Conservation (phyloP, 2,329 filamentous ascomycete genomes). For the Colletotrichum tropicicola region DNA sequence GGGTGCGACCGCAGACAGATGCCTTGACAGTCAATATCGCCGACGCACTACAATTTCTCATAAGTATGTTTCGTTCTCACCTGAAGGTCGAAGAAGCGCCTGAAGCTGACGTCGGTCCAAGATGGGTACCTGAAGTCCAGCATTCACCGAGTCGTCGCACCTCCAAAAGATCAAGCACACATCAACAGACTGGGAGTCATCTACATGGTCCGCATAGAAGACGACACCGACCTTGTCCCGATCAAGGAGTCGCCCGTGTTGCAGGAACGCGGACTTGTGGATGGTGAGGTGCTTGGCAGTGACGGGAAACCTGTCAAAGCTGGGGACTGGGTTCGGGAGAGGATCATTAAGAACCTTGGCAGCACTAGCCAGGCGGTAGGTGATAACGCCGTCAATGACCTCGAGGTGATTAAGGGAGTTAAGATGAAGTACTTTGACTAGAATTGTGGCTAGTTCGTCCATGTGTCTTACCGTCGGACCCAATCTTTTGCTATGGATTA, state of each 20-base stretch:
- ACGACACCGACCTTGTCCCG: constrained; percentile 38
- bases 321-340: constrained; percentile 40
- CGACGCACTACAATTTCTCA: constrained; percentile 55
- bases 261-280: constrained; percentile 38
- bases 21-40: constrained; percentile 59
- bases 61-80: constrained; percentile 36
- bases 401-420: constrained; percentile 29
- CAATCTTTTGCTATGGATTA: too few relatives aligned
- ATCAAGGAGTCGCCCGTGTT: constrained; percentile 41
- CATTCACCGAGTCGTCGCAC: constrained; percentile 43
- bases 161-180: constrained; percentile 44
- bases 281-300: constrained; percentile 26
- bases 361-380: constrained; percentile 13
- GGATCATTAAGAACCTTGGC: constrained; percentile 35
- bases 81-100: too few relatives aligned
- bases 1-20: constrained; percentile 37
- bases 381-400: constrained; percentile 27
- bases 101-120: not conserved
- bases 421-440: constrained; percentile 29
- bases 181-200: constrained; percentile 53
- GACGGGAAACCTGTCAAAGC: constrained; percentile 37
- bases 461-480: too few relatives aligned
- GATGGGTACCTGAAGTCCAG: constrained; percentile 46
- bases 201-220: constrained; percentile 54
- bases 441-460: too few relatives aligned